Evolutionary conservation across 2,329 filamentous ascomycete species (phyloP), one percentile per base, ranked within the genome.

Genomic region (Aureobasidium sp.): DNA sequence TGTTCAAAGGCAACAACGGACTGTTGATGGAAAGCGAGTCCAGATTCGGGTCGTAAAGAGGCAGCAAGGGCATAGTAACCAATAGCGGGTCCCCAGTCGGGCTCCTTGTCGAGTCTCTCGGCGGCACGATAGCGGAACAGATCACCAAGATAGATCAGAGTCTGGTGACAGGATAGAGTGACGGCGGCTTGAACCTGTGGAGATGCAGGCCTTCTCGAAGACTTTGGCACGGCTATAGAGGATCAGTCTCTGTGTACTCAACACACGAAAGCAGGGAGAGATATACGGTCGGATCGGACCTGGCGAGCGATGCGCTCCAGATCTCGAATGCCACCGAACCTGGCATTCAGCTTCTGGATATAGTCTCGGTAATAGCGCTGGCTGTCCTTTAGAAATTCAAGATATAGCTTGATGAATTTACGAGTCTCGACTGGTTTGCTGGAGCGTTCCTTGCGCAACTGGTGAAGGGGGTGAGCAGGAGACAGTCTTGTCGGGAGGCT

Each of bases 341-440:
- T 78, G 19, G 78, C 79, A 59, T 88, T 86, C 27, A 97, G 79
- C 62, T 87, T 85, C 73, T 93, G 86, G 60, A 97, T 88, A 70
- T 90, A 94, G 66, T 85, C 86, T 69, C 89, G 85, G 79, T 97
- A 97, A 74, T 96, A 97, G 69, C 85, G 85, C 74, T 94, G 90
- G 66, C 91, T 89, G 50, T 87, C 87, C 75, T 93, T 95, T 68
- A 97, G 85, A 73, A 96, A 97, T 67, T 85, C 84, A 62, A 87
- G 79, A 73, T 95, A 97, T 66, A 87, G 82, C 75, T 89, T 92
- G 72, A 90, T 87, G 56, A 93, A 79, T 74, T 91, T 94, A 65
- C 92, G 85, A 69, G 85, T 85, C 74, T 85, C 82, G 49, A 86
- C 83, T 61, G 80, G 77, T 68, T 78, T 80, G 68, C 80, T 81